These are phyloP conservation scores for Metarhizium robertsii DNA, from an alignment of 2,329 filamentous ascomycete genomes.

Conservation along the genomic window DNA sequence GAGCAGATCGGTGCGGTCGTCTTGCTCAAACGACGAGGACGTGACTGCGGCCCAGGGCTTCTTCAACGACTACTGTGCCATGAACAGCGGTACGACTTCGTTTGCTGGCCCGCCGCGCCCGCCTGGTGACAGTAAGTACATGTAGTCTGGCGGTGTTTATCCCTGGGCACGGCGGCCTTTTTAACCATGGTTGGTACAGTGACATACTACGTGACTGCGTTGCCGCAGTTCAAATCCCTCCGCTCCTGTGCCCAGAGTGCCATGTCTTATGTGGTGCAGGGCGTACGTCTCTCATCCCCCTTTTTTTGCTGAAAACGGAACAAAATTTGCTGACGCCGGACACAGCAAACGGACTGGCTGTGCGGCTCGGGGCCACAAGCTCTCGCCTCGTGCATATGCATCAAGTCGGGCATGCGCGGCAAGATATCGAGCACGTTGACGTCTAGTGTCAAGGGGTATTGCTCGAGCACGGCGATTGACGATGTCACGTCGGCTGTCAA, in stretches of 20 bases:
- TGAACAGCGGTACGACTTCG: constrained; percentile 37
- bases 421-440: constrained; percentile 33
- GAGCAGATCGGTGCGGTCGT: constrained; percentile 30
- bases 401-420: constrained; percentile 38
- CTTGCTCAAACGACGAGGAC: constrained; percentile 36
- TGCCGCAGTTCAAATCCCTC: constrained; percentile 35
- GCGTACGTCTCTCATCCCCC: constrained; percentile 19
- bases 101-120: constrained; percentile 37
- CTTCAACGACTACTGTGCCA: constrained; percentile 41
- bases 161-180: too few relatives aligned
- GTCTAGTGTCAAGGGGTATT: constrained; percentile 33
- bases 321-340: neutral
- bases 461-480: constrained; percentile 31
- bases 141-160: constrained; percentile 1
- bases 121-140: constrained; percentile 40
- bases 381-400: constrained; percentile 42
- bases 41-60: constrained; percentile 39
- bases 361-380: constrained; percentile 38
- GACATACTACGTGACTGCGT: constrained; percentile 44
- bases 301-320: too few relatives aligned
- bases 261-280: constrained; percentile 31
- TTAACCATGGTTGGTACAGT: constrained; percentile 20
- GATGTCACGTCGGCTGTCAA: constrained; percentile 36
- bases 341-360: constrained; percentile 23
- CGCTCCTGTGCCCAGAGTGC: constrained; percentile 34